phyloP scores from a whole-genome alignment of 2,329 filamentous ascomycete genomes.

The Penicillium sp. region DNA sequence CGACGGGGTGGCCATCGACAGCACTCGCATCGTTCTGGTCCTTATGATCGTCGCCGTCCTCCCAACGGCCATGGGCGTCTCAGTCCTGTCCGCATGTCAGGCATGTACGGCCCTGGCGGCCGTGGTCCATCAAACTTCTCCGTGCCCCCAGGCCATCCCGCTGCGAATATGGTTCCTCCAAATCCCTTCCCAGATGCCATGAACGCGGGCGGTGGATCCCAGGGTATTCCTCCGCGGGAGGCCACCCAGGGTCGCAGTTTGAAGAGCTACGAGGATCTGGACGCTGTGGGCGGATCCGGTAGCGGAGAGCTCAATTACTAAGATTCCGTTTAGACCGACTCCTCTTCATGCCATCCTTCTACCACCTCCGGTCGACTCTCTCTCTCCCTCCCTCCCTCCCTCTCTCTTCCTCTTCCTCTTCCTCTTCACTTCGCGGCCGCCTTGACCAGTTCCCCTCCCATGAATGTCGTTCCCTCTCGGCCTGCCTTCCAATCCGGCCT shows the following conservation, averaged over 20 bases:
- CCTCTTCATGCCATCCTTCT: not conserved
- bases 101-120: slow-evolving; percentile 31
- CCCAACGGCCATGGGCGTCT: slow-evolving; percentile 45
- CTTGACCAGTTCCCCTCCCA: not conserved
- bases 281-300: slow-evolving; percentile 70
- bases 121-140: slow-evolving; percentile 24
- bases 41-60: slow-evolving; percentile 61
- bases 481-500: not conserved
- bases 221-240: slow-evolving; percentile 75
- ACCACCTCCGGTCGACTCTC: not conserved
- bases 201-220: slow-evolving; percentile 62
- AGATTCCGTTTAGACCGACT: not conserved
- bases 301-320: slow-evolving; percentile 89
- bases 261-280: slow-evolving; percentile 96
- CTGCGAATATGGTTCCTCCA: slow-evolving; percentile 38
- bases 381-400: not conserved
- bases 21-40: slow-evolving; percentile 57
- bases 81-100: slow-evolving; percentile 34
- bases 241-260: slow-evolving; percentile 87
- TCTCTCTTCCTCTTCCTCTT: slow-evolving; percentile 1
- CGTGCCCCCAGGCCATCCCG: slow-evolving; percentile 37
- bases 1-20: slow-evolving; percentile 60
- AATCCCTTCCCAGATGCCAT: slow-evolving; percentile 41
- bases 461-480: slow-evolving; percentile 1
- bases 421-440: not conserved